Conservation (phyloP, 1,284 basidiomycete genomes). For the Puccinia horiana region DNA sequence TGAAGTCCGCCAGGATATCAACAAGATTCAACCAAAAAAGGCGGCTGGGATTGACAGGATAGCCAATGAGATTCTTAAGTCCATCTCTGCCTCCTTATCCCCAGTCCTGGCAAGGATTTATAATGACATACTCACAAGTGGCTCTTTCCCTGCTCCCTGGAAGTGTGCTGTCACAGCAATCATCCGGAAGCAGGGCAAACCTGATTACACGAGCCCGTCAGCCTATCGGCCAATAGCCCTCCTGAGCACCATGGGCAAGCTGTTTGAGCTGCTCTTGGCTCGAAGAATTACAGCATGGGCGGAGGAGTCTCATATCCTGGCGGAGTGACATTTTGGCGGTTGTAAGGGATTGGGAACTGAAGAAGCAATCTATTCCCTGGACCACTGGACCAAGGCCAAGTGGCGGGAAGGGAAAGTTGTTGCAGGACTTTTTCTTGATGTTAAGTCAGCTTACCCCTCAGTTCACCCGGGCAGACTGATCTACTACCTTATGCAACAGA, state of each 20-base stretch:
- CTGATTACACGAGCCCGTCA: background rate
- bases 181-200: too few relatives aligned
- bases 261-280: background rate
- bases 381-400: background rate
- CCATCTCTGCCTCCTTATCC: background rate
- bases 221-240: constrained; percentile 22
- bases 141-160: background rate
- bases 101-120: background rate
- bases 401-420: constrained; percentile 3
- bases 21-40: background rate
- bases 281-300: background rate
- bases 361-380: background rate
- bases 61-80: background rate
- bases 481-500: background rate
- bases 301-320: background rate
- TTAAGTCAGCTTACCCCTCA: constrained; percentile 22
- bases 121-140: background rate
- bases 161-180: too few relatives aligned
- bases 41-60: too few relatives aligned
- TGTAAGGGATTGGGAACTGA: background rate
- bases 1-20: background rate
- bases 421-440: constrained; percentile 1
- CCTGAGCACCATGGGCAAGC: background rate
- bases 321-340: background rate
- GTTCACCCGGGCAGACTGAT: constrained; percentile 9